Evolutionary conservation across 2,329 filamentous ascomycete species (phyloP).

Genomic region (Apiospora malaysiana): DNA sequence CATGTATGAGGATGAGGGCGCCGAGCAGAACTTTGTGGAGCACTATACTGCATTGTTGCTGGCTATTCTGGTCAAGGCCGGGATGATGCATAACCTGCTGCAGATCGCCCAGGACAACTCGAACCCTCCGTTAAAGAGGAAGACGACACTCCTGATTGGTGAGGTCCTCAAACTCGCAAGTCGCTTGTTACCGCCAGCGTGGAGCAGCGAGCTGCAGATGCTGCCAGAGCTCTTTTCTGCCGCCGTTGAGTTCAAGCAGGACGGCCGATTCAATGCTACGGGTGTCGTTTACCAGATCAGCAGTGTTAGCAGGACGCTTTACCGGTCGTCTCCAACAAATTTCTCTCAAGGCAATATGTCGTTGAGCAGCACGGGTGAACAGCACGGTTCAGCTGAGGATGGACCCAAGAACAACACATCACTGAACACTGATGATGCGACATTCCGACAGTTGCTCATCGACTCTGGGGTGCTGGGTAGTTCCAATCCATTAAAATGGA

Average conservation of each 20-base stretch:
- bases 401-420: slow-evolving; percentile 58
- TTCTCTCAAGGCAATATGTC: slow-evolving; percentile 45
- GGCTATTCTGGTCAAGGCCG: slow-evolving; percentile 82
- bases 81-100: slow-evolving; percentile 67
- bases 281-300: slow-evolving; percentile 97
- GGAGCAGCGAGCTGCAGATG: slow-evolving; percentile 85
- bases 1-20: slow-evolving; percentile 67
- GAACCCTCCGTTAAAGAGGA: slow-evolving; percentile 76
- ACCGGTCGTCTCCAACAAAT: slow-evolving; percentile 70
- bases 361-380: slow-evolving; percentile 52
- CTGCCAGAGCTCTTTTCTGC: slow-evolving; percentile 84
- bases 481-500: slow-evolving; percentile 94
- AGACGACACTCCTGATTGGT: slow-evolving; percentile 87
- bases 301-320: slow-evolving; percentile 92
- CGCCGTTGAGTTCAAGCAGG: slow-evolving; percentile 73
- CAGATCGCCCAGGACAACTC: slow-evolving; percentile 72
- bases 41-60: slow-evolving; percentile 92
- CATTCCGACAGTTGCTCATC: slow-evolving; percentile 68
- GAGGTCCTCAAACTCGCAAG: slow-evolving; percentile 91
- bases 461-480: slow-evolving; percentile 88
- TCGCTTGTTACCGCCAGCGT: slow-evolving; percentile 78
- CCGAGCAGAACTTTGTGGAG: slow-evolving; percentile 84
- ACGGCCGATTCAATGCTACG: slow-evolving; percentile 80
- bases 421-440: slow-evolving; percentile 63
- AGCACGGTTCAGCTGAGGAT: slow-evolving; percentile 60